Percentiles rank a stretch among this genome's conserved stretches.
phyloP scores from a whole-genome alignment of 2,329 filamentous ascomycete species.

The Diaporthe ampelina region DNA sequence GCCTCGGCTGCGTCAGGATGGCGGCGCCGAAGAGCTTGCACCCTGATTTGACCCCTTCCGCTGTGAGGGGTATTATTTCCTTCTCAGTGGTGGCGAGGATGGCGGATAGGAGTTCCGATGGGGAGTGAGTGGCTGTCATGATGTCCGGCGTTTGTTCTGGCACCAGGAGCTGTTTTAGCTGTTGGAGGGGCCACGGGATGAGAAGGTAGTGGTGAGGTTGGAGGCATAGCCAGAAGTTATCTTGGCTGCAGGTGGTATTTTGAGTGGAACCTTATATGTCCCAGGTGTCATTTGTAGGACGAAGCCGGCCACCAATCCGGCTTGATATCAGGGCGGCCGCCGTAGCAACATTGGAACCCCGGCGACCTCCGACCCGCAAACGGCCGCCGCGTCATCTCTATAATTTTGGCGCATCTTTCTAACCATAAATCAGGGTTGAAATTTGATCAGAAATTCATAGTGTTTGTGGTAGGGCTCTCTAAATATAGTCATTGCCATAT shows the following conservation, averaged over 20 bases:
- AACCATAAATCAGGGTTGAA: neutral
- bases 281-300: neutral
- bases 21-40: slow-evolving; percentile 71
- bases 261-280: neutral
- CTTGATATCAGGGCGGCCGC: slow-evolving; percentile 3
- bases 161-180: neutral
- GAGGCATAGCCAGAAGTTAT: too few relatives aligned
- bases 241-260: neutral
- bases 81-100: slow-evolving; percentile 60
- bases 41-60: slow-evolving; percentile 62
- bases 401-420: neutral
- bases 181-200: neutral
- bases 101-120: slow-evolving; percentile 53
- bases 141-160: neutral
- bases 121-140: slow-evolving; percentile 44
- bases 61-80: slow-evolving; percentile 65
- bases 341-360: neutral
- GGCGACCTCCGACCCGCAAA: slow-evolving; percentile 30
- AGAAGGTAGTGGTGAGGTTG: neutral
- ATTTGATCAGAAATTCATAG: neutral
- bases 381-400: neutral
- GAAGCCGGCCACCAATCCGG: slow-evolving; percentile 4
- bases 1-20: slow-evolving; percentile 59
- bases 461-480: neutral
- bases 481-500: too few relatives aligned